A percentile compares a stretch with the other conserved stretches of the same genome.
Conservation (phyloP, 2,329 filamentous ascomycete species). For the Colletotrichum chrysophilum region DNA sequence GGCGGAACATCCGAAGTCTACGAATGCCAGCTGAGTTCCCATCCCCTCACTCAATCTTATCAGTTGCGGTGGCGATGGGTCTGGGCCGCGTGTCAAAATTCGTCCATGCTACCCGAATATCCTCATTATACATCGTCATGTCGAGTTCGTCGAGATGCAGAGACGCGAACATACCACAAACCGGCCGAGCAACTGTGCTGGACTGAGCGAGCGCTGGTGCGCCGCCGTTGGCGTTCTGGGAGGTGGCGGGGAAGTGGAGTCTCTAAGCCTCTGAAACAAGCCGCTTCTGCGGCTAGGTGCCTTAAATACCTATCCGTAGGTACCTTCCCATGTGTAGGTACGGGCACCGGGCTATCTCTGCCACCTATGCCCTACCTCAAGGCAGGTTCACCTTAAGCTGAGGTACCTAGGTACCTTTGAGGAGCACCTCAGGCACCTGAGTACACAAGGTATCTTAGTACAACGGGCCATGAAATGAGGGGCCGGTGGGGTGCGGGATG, state of each 20-base stretch:
- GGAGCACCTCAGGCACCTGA: neutral
- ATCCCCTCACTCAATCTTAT: neutral
- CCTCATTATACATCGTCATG: too few relatives aligned
- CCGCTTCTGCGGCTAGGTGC: neutral
- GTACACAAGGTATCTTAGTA: too few relatives aligned
- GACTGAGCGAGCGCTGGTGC: neutral
- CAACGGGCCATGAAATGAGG: neutral
- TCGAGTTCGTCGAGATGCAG: too few relatives aligned
- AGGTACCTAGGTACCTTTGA: neutral
- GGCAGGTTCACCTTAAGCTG: neutral
- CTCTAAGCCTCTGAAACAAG: slow-evolving; percentile 16
- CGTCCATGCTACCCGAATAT: neutral
- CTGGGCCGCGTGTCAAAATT: neutral
- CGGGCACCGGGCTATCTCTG: too few relatives aligned
- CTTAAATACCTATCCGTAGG: neutral
- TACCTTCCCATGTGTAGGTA: neutral
- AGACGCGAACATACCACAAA: neutral
- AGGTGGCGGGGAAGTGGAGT: neutral
- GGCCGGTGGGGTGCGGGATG: neutral
- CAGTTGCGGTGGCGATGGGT: neutral
- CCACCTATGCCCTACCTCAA: neutral
- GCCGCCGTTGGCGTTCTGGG: neutral
- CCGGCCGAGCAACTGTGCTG: neutral
- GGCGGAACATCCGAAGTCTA: neutral
- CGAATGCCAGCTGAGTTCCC: neutral